Percentiles rank a stretch among this genome's conserved stretches.
These are phyloP conservation scores for Psilocybe azurescens DNA, from an alignment of 768 basidiomycete species.

Conservation along the genomic window DNA sequence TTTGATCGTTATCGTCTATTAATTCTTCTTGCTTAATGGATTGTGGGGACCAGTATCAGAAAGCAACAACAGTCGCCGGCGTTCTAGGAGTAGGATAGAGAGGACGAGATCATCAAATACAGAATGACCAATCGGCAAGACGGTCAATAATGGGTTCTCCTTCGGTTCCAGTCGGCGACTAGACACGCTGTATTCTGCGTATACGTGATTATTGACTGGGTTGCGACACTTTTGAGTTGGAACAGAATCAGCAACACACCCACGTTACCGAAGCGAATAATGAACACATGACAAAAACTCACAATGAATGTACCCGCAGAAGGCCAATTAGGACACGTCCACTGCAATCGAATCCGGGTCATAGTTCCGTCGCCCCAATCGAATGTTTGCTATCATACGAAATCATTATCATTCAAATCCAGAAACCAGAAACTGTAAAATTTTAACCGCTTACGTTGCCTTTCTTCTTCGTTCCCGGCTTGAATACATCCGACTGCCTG, in stretches of 20 bases:
- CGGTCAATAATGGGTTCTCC: conserved; percentile 5
- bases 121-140: conserved; percentile 16
- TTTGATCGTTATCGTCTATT: not conserved
- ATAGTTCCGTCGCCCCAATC: conserved; percentile 2
- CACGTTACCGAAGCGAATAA: not conserved
- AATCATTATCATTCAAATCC: not conserved
- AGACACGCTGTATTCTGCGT: not conserved
- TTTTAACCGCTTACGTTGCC: conserved; percentile 1
- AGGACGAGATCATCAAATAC: conserved; percentile 21
- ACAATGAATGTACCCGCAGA: not conserved
- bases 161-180: not conserved
- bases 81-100: conserved; percentile 17
- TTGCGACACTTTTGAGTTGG: conserved; percentile 3
- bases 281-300: not conserved
- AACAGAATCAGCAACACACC: not conserved
- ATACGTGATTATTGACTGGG: not conserved
- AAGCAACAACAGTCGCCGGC: not conserved
- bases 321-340: conserved; percentile 8
- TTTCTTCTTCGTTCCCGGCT: conserved; percentile 3
- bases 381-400: not conserved
- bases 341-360: not conserved
- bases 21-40: not conserved
- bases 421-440: not conserved
- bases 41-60: not conserved
- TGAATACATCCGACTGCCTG: not conserved